Base-by-base conservation (phyloP, 768 basidiomycete species). In the Tricholoma matsutake region DNA sequence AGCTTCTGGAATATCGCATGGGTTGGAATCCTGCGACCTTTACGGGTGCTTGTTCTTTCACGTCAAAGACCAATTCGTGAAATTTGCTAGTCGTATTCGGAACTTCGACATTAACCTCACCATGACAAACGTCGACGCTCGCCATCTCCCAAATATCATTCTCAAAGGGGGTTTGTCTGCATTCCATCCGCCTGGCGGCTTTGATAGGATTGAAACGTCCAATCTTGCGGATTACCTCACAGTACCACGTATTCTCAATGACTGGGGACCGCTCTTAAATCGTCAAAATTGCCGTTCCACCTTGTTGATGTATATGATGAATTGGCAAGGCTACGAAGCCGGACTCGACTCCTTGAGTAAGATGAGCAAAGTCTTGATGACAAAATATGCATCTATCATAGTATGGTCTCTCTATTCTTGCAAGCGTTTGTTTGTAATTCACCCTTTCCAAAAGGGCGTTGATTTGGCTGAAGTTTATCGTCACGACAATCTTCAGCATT, bases 1-100 rank as follows among this genome's bases (percentile, higher is more conserved):
- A 6, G 51, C 60, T 8, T 69, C 74, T 1, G 79, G 79, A 16
- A 69, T 63, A 53, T 68, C 68, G 41, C 61, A 65, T 34, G 69
- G 71, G 2, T 53, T 71, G 13, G 64, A 67, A 29, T 61, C 67
- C 45, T 68, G 65, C 18, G 74, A 76, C 59, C 65, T 71, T 52
- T 69, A 73, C 35, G 72, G 74, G 4, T 72, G 71, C 47, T 69
- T 76, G 18, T 76, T 75, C 62, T 74, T 75, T 61, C 70, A 76
- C 63, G 62, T 74, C 64, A 75, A 75, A 55, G 60, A 67, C 43
- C 61, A 75, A 49, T 64, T 76, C 14, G 66, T 64, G 10, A 65
- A 61, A 20, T 75, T 76, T 54, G 69, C 71, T 39, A 64, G 61
- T 54, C 70, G 71, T 20, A 63, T 76, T 34, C 65, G 67, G 52